Evolutionary conservation across 2,329 filamentous ascomycete genomes (phyloP).

Genomic region (Xylaria sp.): DNA sequence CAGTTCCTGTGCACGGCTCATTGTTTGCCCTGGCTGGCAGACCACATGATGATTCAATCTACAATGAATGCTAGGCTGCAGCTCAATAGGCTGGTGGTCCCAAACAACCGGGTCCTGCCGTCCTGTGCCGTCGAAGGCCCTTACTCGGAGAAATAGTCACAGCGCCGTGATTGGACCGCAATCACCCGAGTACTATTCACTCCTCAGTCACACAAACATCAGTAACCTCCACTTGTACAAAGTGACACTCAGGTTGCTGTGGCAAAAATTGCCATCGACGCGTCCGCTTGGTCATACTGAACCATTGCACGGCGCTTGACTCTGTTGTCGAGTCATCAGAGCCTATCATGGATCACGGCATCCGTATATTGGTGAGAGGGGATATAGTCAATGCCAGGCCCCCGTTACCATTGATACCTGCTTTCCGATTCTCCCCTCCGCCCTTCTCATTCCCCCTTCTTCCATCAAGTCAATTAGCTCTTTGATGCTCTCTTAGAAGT

Average conservation of each 20-base stretch:
- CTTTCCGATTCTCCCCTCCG: not conserved
- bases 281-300: not conserved
- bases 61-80: not conserved
- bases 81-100: not conserved
- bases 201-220: not conserved
- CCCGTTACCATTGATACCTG: not conserved
- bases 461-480: not conserved
- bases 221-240: not conserved
- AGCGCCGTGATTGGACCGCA: not conserved
- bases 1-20: not conserved
- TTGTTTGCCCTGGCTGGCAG: constrained; percentile 12
- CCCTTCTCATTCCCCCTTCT: not conserved
- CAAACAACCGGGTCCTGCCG: constrained; percentile 3
- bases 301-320: constrained; percentile 1
- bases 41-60: constrained; percentile 2
- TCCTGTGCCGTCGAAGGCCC: not conserved
- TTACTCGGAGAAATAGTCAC: constrained; percentile 2
- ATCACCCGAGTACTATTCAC: constrained; percentile 13
- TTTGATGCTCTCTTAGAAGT: not conserved
- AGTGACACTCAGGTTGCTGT: not conserved
- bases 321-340: not conserved
- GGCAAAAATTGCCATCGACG: not conserved
- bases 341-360: not conserved
- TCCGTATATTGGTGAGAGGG: not conserved
- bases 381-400: not conserved